These are phyloP conservation scores for Phytomonas serpens DNA, from an alignment of 208 protist species.

Conservation along the genomic window DNA sequence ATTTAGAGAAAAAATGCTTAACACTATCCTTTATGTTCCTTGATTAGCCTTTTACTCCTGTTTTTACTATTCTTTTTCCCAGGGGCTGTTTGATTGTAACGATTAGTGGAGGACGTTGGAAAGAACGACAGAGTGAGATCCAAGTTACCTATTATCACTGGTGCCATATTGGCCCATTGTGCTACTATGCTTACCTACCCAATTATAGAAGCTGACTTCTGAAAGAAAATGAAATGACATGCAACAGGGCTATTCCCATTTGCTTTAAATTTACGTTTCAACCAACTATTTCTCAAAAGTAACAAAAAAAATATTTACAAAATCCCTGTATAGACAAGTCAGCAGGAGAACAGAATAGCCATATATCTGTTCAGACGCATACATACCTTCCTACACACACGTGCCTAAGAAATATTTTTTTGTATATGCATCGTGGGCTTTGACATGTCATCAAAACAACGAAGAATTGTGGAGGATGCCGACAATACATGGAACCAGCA, in stretches of 20 bases:
- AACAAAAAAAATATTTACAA: background rate
- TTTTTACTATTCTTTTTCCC: constrained; percentile 10
- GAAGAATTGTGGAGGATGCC: constrained; percentile 42
- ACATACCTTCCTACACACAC: constrained; percentile 11
- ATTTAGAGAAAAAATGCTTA: background rate
- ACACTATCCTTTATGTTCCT: constrained; percentile 12
- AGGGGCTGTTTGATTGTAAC: background rate
- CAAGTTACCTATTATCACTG: background rate
- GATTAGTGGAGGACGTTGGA: background rate
- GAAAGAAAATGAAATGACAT: background rate
- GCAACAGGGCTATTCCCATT: background rate
- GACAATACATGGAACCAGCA: constrained; percentile 80
- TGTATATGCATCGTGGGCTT: background rate
- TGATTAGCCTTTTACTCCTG: constrained; percentile 1
- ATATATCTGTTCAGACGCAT: constrained; percentile 3
- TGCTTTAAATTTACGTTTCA: background rate
- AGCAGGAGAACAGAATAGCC: background rate
- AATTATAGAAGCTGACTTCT: background rate
- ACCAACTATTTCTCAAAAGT: background rate
- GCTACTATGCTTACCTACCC: background rate
- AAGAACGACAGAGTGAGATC: background rate
- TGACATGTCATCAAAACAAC: background rate
- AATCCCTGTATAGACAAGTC: background rate
- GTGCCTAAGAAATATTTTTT: background rate
- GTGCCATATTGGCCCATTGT: background rate